Conservation (phyloP, 2,329 filamentous ascomycete genomes). For the Fusarium musae region DNA sequence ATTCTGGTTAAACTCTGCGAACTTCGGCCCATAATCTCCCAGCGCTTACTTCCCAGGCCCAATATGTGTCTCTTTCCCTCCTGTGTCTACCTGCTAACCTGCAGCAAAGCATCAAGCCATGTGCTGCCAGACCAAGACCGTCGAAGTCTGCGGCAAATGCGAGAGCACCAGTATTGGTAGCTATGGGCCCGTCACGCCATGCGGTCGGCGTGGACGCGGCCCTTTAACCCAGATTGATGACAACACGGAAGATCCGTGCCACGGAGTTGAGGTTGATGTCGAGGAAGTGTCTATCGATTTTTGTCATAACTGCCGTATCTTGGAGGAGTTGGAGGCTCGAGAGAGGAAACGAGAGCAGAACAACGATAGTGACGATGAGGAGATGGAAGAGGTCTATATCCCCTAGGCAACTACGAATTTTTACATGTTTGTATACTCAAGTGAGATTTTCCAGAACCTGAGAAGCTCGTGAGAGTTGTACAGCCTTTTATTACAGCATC, state of each 20-base stretch:
- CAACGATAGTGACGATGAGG: neutral
- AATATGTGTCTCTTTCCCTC: neutral
- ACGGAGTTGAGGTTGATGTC: neutral
- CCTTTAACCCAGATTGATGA: neutral
- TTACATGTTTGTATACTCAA: rapidly evolving
- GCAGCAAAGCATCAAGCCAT: neutral
- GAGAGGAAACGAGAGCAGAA: too few species aligned
- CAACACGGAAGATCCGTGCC: neutral
- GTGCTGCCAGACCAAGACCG: neutral
- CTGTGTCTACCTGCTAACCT: neutral
- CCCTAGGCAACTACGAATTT: neutral
- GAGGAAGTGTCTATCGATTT: neutral
- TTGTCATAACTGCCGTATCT: neutral
- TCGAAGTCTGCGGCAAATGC: neutral
- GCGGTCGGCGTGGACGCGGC: neutral
- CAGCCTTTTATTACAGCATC: rapidly evolving
- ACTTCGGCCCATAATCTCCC: rapidly evolving
- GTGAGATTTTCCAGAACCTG: rapidly evolving
- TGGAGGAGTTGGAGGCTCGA: neutral
- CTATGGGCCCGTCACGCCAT: neutral
- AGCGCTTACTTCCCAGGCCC: rapidly evolving
- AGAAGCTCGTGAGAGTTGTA: rapidly evolving
- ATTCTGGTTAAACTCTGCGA: neutral
- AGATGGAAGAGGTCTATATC: neutral
- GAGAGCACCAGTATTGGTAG: rapidly evolving